Percentiles rank a stretch among this genome's conserved stretches.
phyloP scores from a whole-genome alignment of 768 basidiomycete genomes.

The Leccinum arenicola region DNA sequence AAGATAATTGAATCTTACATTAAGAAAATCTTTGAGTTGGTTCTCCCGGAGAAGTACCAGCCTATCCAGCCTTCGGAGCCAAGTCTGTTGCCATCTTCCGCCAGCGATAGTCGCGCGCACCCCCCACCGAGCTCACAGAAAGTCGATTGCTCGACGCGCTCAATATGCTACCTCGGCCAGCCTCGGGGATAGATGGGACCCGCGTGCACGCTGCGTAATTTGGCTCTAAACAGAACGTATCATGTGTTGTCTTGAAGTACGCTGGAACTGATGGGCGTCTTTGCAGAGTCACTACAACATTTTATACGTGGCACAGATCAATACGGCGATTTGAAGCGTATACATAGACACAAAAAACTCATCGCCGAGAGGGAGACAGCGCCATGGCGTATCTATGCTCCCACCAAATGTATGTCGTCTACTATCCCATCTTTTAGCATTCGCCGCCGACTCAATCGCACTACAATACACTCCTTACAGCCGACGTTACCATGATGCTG shows the following conservation, averaged over 20 bases:
- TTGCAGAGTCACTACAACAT: background rate
- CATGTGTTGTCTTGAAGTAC: background rate
- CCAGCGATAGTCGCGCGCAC: background rate
- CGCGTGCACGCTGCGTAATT: background rate
- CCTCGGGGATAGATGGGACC: slow-evolving; percentile 21
- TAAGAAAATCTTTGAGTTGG: background rate
- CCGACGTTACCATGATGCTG: background rate
- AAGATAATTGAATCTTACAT: background rate
- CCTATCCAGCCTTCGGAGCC: background rate
- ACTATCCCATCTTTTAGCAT: background rate
- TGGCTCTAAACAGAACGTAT: background rate
- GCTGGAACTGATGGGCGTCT: background rate
- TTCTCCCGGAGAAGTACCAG: background rate
- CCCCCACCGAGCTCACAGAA: background rate
- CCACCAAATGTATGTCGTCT: background rate
- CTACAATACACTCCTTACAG: background rate
- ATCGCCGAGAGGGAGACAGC: background rate
- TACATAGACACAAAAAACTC: background rate
- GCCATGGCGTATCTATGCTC: background rate
- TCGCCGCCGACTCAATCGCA: background rate
- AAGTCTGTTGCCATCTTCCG: background rate
- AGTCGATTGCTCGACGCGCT: background rate
- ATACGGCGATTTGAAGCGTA: background rate
- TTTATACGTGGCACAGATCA: background rate
- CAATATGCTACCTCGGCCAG: background rate